Evolutionary conservation across 805 yeast genomes (phyloP), one percentile per base, ranked within the genome.

Genomic region (Torulaspora franciscae): DNA sequence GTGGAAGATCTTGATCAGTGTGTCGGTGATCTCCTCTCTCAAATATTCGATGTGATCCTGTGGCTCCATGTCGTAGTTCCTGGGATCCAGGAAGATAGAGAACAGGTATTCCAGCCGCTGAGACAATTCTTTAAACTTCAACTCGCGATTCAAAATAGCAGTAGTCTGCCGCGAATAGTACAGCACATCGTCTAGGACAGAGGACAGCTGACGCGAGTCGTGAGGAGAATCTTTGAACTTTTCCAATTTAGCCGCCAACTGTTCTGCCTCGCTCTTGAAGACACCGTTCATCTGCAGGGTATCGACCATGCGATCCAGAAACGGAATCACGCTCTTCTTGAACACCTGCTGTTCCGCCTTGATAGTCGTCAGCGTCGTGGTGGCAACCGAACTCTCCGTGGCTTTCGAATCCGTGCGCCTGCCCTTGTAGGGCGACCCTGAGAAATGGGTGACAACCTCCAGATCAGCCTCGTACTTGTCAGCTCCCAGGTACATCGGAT

Each of bases 91-190:
- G 32, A 55, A 52, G 29, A 52, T 33, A 6, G 58, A 34, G 29
- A 51, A 53, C 29, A 55, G 50, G 37, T 47, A 53, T 24, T 53
- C 57, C 25, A 55, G 41, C 19, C 51, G 44, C 24, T 48, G 50
- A 2, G 52, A 48, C 3, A 55, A 19, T 19, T 44, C 46, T 37
- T 53, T 55, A 14, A 46, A 46, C 32, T 49, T 54, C 17, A 59
- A 41, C 34, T 61, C 64, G 14, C 58, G 51, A 37, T 59, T 61
- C 23, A 61, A 40, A n/a, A 57, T 40, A 1, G 58, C 51, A 11
- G 50, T 46, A 15, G 52, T 52, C 35, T 58, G 62, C 35, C 57
- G 51, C 25, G 50, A 52, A 6, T 54, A 38, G 34, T 51, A 54
- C 7, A 35, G 45, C 9, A 61, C 26, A 25, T 54, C 55, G 25